phyloP scores from a whole-genome alignment of 495 filamentous ascomycete species.

The Aspergillus nanangensis region DNA sequence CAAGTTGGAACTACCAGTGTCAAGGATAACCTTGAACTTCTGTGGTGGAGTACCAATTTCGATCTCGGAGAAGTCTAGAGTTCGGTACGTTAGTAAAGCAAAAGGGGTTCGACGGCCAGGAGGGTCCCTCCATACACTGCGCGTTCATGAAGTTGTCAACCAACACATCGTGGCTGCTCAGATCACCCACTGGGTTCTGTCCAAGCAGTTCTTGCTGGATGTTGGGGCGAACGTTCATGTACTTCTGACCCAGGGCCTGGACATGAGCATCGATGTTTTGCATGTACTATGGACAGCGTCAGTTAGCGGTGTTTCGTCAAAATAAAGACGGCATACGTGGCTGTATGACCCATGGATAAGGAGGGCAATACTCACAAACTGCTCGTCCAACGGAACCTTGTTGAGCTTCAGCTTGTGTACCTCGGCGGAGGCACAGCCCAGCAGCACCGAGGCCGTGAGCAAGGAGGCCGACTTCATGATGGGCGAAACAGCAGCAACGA shows the following conservation, averaged over 20 bases:
- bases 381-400: constrained; percentile 89
- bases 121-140: constrained; percentile 66
- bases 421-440: constrained; percentile 76
- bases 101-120: constrained; percentile 1
- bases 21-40: constrained; percentile 95
- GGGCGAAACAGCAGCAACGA: constrained; percentile 11
- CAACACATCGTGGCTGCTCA: constrained; percentile 74
- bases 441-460: constrained; percentile 73
- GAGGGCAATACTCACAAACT: constrained; percentile 63
- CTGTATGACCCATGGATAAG: not conserved
- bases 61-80: constrained; percentile 92
- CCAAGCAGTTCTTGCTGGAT: constrained; percentile 71
- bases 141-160: constrained; percentile 98
- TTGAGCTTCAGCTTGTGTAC: constrained; percentile 94
- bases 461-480: constrained; percentile 79
- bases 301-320: constrained; percentile 10
- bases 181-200: constrained; percentile 61
- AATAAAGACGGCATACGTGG: not conserved
- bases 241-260: constrained; percentile 70
- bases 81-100: not conserved
- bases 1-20: constrained; percentile 98
- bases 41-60: constrained; percentile 88
- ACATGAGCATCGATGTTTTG: constrained; percentile 79
- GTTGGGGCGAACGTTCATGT: constrained; percentile 80
- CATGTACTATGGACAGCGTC: constrained; percentile 48